Evolutionary conservation across 2,329 filamentous ascomycete genomes (phyloP), one percentile per base, ranked within the genome.

Genomic region (Dactylella cylindrospora): DNA sequence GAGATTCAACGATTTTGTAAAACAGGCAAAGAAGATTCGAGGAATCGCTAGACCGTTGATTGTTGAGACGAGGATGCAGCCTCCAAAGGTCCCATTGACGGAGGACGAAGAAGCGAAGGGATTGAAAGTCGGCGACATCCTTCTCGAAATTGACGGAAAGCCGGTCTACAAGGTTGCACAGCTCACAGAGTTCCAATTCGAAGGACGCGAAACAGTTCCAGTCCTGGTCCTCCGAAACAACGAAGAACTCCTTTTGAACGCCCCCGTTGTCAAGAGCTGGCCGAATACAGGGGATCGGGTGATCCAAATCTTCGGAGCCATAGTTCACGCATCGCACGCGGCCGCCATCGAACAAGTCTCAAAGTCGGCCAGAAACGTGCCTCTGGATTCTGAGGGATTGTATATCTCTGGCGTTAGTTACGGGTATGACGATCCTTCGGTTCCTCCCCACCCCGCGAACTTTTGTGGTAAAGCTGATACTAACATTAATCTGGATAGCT

Each of bases 261-360:
- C 66, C 19, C 66, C 68, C 8, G 67, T 65, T 19, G 65, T 68
- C 5, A 62, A 47, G 17, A 64, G 64, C 19, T 67, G 66, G 41
- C 67, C 66, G 13, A 66, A 67, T 12, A 67, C 66, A 12, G 66
- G 67, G 15, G 64, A 65, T 15, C 61, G 64, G 12, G 65, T 70
- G 12, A 66, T 70, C 17, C 68, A 69, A 29, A 69, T 70, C 36
- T 70, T 69, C 49, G 68, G 68, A 15, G 66, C 67, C 2, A 70
- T 70, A 22, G 53, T 69, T 6, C 68, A 70, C 36, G 54, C 67
- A 17, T 68, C 68, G 7, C 68, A 70, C 17, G 65, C 67, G 15
- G 67, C 68, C 17, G 67, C 66, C 7, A 49, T 70, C 20, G 68
- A 70, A 45, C 68, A 70, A 45, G 59, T 70, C 10, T 64, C 68